Base-by-base conservation (phyloP, 176 grass and related monocot species). In the Aegilops sharonensis region DNA sequence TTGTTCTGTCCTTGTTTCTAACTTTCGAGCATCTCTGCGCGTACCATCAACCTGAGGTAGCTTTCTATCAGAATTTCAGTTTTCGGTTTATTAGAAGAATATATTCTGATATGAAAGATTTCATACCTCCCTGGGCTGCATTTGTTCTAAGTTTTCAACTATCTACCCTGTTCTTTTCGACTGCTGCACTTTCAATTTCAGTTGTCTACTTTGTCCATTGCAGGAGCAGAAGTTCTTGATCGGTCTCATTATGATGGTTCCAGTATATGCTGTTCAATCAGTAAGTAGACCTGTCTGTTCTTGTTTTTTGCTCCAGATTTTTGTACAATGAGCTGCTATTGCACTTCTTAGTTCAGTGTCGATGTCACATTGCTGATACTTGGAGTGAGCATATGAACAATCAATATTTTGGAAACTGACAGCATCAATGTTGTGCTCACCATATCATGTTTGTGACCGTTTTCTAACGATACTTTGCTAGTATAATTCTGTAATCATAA, bases 191-290 rank as follows among this genome's bases (percentile, higher is more conserved):
- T 80, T 52, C 30, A 82, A 13, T 71, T 81, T 87, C 64, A 65
- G 47, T 79, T 76, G 39, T 72, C 81, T 70, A 37, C 47, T 66
- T 69, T 88, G 9, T 81, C 36, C 43, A 88, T 88, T 94, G 43
- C 93, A 95, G 96, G 96, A 98, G 76, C 96, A 98, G 75, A 98
- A 98, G 56, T 98, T 98, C 82, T 92, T 98, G 90, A 74, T 95
- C 73, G 96, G 96, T 89, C 96, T 98, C 79, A 94, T 98, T 89
- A 71, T 98, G 78, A 98, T 98, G 96, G 96, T 98, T 91, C 96
- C 96, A 81, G 84, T 98, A 75, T 98, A 95, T 87, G 93, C 90
- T 87, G 86, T 95, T 92, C 91, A 95, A 88, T 98, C 96, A 84
- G 96, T 98, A 91, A 88, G 96, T 94, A 77, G 20, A 73, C 14